Evolutionary conservation across 345 rosid genomes (phyloP).

Genomic region (Clarkia xantiana): DNA sequence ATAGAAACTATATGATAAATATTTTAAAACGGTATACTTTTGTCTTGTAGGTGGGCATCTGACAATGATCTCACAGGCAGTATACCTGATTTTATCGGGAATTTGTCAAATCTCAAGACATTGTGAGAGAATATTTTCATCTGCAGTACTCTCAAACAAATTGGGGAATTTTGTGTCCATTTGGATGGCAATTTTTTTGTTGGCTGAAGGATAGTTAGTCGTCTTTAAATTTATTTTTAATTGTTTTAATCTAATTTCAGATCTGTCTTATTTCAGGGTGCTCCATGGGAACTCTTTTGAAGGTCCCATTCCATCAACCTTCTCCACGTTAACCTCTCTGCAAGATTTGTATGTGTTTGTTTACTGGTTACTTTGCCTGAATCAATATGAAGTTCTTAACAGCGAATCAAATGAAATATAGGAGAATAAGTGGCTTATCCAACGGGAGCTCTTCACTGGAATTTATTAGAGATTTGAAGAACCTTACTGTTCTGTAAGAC

Average conservation of each 20-base stretch:
- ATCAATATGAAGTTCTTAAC: no score
- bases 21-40: neutral
- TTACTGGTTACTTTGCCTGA: no score
- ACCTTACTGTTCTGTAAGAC: constrained; percentile 7
- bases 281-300: constrained; percentile 2
- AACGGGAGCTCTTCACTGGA: constrained; percentile 6
- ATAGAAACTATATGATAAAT: neutral
- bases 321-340: constrained; percentile 1
- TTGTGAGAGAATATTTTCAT: constrained; percentile 23
- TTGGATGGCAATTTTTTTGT: neutral
- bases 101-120: constrained; percentile 29
- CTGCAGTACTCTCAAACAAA: no score
- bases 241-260: neutral
- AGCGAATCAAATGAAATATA: neutral
- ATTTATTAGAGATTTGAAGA: constrained; percentile 8
- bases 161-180: no score
- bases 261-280: neutral
- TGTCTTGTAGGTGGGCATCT: constrained; percentile 26
- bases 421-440: constrained; percentile 7
- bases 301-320: constrained; percentile 4
- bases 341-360: neutral
- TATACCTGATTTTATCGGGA: constrained; percentile 44
- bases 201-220: neutral
- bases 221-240: neutral
- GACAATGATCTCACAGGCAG: constrained; percentile 33